phyloP scores from a whole-genome alignment of 2,329 filamentous ascomycete species.

The Graphiopsis chlorocephala region DNA sequence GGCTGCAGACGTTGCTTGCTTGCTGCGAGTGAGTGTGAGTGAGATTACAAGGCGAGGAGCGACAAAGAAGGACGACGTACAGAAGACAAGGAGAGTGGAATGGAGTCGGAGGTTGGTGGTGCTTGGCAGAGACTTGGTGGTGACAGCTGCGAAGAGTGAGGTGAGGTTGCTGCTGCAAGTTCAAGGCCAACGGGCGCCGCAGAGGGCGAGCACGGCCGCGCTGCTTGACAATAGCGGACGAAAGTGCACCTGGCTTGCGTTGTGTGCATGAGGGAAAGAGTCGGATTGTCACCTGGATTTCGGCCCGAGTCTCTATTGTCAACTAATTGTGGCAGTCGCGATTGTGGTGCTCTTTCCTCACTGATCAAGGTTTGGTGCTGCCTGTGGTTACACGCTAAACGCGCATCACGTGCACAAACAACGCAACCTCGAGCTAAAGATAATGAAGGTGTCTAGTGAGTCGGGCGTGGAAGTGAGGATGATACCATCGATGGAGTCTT shows the following conservation, averaged over 20 bases:
- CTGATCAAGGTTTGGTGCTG: not conserved
- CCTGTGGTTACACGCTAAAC: not conserved
- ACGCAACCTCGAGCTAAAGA: not conserved
- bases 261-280: not conserved
- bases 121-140: not conserved
- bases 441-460: not conserved
- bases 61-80: slow-evolving; percentile 5
- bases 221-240: not conserved
- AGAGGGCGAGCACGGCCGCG: slow-evolving; percentile 3
- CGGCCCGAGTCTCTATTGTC: not conserved
- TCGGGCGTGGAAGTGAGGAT: not conserved
- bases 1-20: slow-evolving; percentile 9
- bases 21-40: not conserved
- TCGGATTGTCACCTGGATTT: not conserved
- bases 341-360: not conserved
- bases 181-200: not conserved
- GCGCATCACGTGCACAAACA: slow-evolving; percentile 5
- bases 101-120: not conserved
- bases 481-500: not conserved
- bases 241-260: not conserved
- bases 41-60: slow-evolving; percentile 1
- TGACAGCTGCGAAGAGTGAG: not conserved
- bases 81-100: not conserved
- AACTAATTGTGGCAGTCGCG: not conserved
- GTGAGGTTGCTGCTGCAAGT: not conserved